Conservation (phyloP, 345 rosid genomes). For the Carallia brachiata region DNA sequence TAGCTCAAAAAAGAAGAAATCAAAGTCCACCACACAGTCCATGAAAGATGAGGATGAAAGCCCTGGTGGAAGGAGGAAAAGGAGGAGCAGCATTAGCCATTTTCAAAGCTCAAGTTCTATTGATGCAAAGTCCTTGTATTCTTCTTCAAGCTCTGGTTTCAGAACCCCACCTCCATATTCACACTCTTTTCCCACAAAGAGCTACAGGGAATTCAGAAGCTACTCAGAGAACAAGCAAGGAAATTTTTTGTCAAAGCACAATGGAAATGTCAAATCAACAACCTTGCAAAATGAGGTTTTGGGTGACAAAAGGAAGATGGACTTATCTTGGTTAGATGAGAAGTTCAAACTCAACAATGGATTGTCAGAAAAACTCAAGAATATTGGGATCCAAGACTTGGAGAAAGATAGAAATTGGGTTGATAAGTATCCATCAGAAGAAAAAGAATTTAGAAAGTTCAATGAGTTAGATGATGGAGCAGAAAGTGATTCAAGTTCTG, state of each 20-base stretch:
- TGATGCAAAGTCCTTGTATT: slow-evolving; percentile 51
- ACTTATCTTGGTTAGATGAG: slow-evolving; percentile 20
- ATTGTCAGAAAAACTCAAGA: slow-evolving; percentile 9
- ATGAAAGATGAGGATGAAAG: slow-evolving; percentile 63
- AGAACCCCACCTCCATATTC: slow-evolving; percentile 68
- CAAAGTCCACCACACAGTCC: slow-evolving; percentile 44
- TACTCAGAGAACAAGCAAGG: slow-evolving; percentile 52
- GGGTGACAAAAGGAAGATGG: slow-evolving; percentile 29
- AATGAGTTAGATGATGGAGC: slow-evolving; percentile 54
- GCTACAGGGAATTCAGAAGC: slow-evolving; percentile 51
- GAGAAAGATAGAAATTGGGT: slow-evolving; percentile 35
- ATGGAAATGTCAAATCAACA: slow-evolving; percentile 15
- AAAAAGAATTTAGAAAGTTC: slow-evolving; percentile 34
- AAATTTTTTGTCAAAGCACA: slow-evolving; percentile 25
- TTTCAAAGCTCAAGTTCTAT: slow-evolving; percentile 58
- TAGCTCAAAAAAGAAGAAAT: slow-evolving; percentile 67
- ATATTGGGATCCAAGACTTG: background rate
- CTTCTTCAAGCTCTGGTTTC: slow-evolving; percentile 68
- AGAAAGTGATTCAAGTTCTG: slow-evolving; percentile 95
- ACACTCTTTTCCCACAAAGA: slow-evolving; percentile 53
- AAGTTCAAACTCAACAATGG: slow-evolving; percentile 2
- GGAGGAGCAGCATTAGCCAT: slow-evolving; percentile 91
- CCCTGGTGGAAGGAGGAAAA: slow-evolving; percentile 66
- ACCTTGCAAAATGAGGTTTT: slow-evolving; percentile 12
- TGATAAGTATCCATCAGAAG: slow-evolving; percentile 12